A percentile compares a stretch with the other conserved stretches of the same genome.
Evolutionary conservation across 2,329 filamentous ascomycete genomes (phyloP).

Genomic region (Fusarium newnesense): DNA sequence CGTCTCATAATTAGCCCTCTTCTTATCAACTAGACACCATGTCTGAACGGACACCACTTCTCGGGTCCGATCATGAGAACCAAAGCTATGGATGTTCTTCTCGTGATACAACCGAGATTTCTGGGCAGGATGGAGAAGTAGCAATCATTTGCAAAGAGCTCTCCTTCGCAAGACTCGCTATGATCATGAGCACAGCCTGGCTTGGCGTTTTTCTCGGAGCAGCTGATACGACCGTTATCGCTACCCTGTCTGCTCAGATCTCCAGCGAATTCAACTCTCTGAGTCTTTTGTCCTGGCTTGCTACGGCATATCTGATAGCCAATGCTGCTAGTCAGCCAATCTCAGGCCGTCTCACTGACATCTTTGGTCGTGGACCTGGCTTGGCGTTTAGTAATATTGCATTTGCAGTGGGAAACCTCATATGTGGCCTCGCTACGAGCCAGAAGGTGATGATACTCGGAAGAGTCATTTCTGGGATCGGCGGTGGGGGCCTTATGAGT

Average conservation of each 20-base stretch:
- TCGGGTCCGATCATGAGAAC: background rate
- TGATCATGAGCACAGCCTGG: conserved; percentile 5
- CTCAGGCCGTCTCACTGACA: conserved; percentile 82
- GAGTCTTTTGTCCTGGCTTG: conserved; percentile 82
- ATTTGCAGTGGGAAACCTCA: conserved; percentile 78
- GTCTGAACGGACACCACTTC: background rate
- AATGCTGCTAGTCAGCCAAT: conserved; percentile 74
- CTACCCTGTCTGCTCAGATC: conserved; percentile 81
- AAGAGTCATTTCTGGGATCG: conserved; percentile 78
- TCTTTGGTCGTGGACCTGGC: conserved; percentile 78
- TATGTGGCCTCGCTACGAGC: conserved; percentile 75
- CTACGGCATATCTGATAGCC: conserved; percentile 81
- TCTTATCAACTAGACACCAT: background rate
- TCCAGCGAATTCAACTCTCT: conserved; percentile 82
- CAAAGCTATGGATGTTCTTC: background rate
- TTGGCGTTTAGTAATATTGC: conserved; percentile 78
- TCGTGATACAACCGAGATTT: fast-evolving
- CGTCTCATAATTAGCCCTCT: background rate
- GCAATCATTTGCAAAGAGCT: background rate
- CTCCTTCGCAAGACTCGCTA: background rate
- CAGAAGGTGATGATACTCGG: conserved; percentile 76
- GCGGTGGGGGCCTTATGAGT: conserved; percentile 76
- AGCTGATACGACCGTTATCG: conserved; percentile 78
- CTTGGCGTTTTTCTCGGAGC: conserved; percentile 59
- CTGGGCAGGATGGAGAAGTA: background rate